These are phyloP conservation scores for Aspergillus brasiliensis DNA, from an alignment of 2,329 filamentous ascomycete species.

Conservation along the genomic window DNA sequence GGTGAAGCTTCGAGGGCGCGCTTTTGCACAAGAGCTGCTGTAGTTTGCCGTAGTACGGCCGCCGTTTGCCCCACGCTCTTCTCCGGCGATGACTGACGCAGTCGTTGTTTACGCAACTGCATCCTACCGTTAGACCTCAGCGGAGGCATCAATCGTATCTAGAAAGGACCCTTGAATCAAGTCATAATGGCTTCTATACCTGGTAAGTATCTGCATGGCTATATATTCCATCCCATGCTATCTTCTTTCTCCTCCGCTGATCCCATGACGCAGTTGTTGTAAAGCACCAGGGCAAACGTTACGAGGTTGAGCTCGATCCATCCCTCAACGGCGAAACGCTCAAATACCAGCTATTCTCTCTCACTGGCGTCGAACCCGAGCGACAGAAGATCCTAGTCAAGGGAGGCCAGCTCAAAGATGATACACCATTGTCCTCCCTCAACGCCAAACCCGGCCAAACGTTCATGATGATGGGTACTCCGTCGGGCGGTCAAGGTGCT, in stretches of 20 bases:
- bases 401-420: conserved; percentile 92
- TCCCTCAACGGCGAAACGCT: conserved; percentile 84
- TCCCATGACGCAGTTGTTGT: conserved; percentile 68
- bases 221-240: not conserved
- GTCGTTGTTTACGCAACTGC: conserved; percentile 21
- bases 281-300: conserved; percentile 93
- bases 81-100: conserved; percentile 16
- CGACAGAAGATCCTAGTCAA: conserved; percentile 96
- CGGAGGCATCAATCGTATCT: conserved; percentile 6
- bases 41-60: not conserved
- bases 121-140: conserved; percentile 7
- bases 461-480: conserved; percentile 97
- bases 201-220: conserved; percentile 44
- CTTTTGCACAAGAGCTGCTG: not conserved
- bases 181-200: conserved; percentile 57
- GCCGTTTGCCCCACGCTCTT: conserved; percentile 23
- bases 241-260: conserved; percentile 19
- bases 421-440: conserved; percentile 80
- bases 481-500: conserved; percentile 63
- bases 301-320: conserved; percentile 89
- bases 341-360: conserved; percentile 92
- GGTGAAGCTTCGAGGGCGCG: not conserved
- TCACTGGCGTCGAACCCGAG: conserved; percentile 94
- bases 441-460: conserved; percentile 81
- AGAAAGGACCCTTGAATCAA: conserved; percentile 3